Conservation (phyloP, 345 rosid genomes). For the Brassica carinata region DNA sequence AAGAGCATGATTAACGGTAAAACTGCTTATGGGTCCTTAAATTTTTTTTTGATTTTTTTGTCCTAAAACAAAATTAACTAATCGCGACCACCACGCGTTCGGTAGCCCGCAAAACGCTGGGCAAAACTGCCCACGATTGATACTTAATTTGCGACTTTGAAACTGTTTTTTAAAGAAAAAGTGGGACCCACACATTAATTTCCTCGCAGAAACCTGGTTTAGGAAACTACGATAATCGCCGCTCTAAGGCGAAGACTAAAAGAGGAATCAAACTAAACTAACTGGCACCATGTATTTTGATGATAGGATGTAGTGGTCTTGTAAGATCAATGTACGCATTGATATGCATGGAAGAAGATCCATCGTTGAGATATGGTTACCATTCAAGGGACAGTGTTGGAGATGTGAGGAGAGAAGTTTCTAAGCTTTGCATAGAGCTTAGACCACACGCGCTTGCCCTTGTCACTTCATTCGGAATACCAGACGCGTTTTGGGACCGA, state of each 20-base stretch:
- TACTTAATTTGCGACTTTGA: too few species aligned
- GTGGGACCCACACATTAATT: too few species aligned
- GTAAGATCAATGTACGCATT: conserved; percentile 76
- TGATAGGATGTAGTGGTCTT: conserved; percentile 56
- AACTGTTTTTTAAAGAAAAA: too few species aligned
- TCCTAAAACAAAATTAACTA: too few species aligned
- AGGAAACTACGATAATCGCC: too few species aligned
- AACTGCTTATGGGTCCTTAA: too few species aligned
- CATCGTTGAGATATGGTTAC: conserved; percentile 69
- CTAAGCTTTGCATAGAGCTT: conserved; percentile 69
- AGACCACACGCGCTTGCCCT: conserved; percentile 81
- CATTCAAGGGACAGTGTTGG: conserved; percentile 60
- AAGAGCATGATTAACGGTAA: too few species aligned
- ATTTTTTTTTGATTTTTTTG: too few species aligned
- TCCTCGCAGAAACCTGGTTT: too few species aligned
- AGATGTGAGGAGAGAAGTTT: conserved; percentile 68
- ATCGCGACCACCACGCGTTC: too few species aligned
- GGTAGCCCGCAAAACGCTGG: too few species aligned
- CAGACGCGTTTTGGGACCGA: conserved; percentile 78
- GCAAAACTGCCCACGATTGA: too few species aligned
- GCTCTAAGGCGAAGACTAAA: not conserved
- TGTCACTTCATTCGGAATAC: conserved; percentile 79
- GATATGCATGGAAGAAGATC: conserved; percentile 73
- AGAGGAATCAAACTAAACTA: conserved; percentile 12
- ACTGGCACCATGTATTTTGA: not conserved